These are phyloP conservation scores for Penicilliopsis zonata DNA, from an alignment of 495 filamentous ascomycete genomes.

Conservation along the genomic window DNA sequence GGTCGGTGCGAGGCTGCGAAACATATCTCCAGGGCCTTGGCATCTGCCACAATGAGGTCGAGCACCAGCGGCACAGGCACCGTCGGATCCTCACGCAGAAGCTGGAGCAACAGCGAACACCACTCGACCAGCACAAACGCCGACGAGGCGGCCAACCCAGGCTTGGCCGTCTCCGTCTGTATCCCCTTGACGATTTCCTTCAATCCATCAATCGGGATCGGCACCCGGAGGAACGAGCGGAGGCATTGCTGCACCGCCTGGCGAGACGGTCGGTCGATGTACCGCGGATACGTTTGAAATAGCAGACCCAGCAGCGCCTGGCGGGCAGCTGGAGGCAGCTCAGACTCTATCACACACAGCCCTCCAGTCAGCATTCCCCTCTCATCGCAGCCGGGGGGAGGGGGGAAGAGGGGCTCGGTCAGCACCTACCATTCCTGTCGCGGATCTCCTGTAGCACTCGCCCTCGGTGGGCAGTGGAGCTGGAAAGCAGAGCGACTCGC, in stretches of 20 bases:
- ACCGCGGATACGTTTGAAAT: slow-evolving; percentile 77
- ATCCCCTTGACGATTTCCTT: slow-evolving; percentile 46
- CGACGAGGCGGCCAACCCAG: slow-evolving; percentile 59
- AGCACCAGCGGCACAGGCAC: slow-evolving; percentile 55
- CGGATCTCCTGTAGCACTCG: slow-evolving; percentile 36
- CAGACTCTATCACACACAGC: too few relatives aligned
- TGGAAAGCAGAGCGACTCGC: slow-evolving; percentile 32
- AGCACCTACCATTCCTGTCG: slow-evolving; percentile 29
- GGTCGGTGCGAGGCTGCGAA: slow-evolving; percentile 46
- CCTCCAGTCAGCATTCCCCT: too few relatives aligned
- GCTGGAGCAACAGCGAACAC: slow-evolving; percentile 65
- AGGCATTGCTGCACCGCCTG: slow-evolving; percentile 71
- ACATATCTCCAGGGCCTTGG: slow-evolving; percentile 65
- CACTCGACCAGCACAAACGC: slow-evolving; percentile 88
- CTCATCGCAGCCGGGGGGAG: too few relatives aligned
- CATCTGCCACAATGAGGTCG: slow-evolving; percentile 47
- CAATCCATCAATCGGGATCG: slow-evolving; percentile 36
- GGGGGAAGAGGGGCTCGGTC: slow-evolving; percentile 1
- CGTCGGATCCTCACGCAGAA: slow-evolving; percentile 35
- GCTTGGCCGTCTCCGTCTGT: slow-evolving; percentile 55
- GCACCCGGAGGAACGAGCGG: slow-evolving; percentile 44
- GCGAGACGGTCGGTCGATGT: slow-evolving; percentile 73
- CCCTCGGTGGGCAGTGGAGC: slow-evolving; percentile 35
- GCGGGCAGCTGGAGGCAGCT: slow-evolving; percentile 21
- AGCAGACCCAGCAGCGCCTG: slow-evolving; percentile 51